phyloP scores from a whole-genome alignment of 495 filamentous ascomycete species.

The Podospora appendiculata region DNA sequence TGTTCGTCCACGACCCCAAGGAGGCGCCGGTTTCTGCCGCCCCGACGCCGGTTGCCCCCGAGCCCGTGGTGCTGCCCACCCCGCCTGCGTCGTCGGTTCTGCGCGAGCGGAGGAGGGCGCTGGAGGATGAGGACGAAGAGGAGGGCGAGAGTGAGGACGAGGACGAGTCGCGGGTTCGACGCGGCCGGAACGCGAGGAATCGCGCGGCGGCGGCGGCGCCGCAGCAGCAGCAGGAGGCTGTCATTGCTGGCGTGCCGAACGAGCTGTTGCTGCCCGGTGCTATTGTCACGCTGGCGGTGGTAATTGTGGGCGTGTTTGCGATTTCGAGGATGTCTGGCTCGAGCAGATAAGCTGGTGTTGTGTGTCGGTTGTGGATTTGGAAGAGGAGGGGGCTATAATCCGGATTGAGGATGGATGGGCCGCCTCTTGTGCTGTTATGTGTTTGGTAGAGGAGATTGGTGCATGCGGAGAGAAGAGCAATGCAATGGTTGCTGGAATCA shows the following conservation, averaged over 20 bases:
- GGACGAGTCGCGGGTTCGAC: slow-evolving; percentile 40
- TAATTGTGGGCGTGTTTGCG: slow-evolving; percentile 91
- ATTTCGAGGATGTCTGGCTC: slow-evolving; percentile 68
- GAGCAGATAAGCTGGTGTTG: slow-evolving; percentile 42
- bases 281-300: slow-evolving; percentile 87
- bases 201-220: slow-evolving; percentile 17
- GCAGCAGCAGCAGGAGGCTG: slow-evolving; percentile 57
- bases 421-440: too few relatives aligned
- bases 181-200: slow-evolving; percentile 26
- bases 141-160: slow-evolving; percentile 56
- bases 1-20: slow-evolving; percentile 92
- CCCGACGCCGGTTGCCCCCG: slow-evolving; percentile 56
- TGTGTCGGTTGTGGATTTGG: background rate
- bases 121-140: slow-evolving; percentile 50
- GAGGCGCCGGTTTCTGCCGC: slow-evolving; percentile 59
- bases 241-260: slow-evolving; percentile 89
- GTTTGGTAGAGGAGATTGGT: too few relatives aligned
- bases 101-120: slow-evolving; percentile 51
- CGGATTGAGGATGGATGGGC: too few relatives aligned
- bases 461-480: too few relatives aligned
- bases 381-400: too few relatives aligned
- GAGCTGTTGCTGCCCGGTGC: slow-evolving; percentile 90
- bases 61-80: slow-evolving; percentile 34
- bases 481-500: too few relatives aligned
- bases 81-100: slow-evolving; percentile 48